Evolutionary conservation across 768 basidiomycete genomes (phyloP).

Genomic region (Trametes sanguinea): DNA sequence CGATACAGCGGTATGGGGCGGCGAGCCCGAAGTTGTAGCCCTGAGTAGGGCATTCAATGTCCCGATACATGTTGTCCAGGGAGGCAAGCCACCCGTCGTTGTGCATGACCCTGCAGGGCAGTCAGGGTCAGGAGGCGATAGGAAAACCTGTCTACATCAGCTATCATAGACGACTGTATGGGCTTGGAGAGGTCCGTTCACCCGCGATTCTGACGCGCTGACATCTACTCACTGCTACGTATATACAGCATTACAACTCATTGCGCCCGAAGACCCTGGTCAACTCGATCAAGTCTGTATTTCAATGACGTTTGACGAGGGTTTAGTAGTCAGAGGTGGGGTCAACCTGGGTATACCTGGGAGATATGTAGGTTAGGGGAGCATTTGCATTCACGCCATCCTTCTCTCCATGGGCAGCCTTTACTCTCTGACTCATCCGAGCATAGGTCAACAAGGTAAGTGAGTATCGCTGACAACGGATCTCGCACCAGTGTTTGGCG

Average conservation of each 20-base stretch:
- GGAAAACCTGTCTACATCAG: constrained; percentile 65
- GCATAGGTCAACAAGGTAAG: too few relatives aligned
- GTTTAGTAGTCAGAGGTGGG: not conserved
- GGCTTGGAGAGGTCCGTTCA: constrained; percentile 86
- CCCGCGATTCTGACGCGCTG: not conserved
- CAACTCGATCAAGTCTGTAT: constrained; percentile 25
- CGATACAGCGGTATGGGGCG: constrained; percentile 92
- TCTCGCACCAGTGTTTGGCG: too few relatives aligned
- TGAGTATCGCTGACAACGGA: too few relatives aligned
- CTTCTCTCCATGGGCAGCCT: too few relatives aligned
- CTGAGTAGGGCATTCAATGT: constrained; percentile 77
- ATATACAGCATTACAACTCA: constrained; percentile 82
- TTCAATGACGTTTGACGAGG: constrained; percentile 2
- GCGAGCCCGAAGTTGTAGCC: constrained; percentile 95
- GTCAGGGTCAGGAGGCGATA: constrained; percentile 37
- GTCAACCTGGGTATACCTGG: not conserved
- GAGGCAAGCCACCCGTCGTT: constrained; percentile 79
- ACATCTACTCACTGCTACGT: constrained; percentile 4
- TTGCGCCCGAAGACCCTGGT: constrained; percentile 54
- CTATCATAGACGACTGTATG: constrained; percentile 93
- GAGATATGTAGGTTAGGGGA: not conserved
- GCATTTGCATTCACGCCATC: not conserved
- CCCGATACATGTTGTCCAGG: constrained; percentile 91
- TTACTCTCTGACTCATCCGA: too few relatives aligned
- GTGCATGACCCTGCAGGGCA: constrained; percentile 63